Base-by-base conservation (phyloP, 2,329 filamentous ascomycete genomes). In the Colletotrichum falcatum region DNA sequence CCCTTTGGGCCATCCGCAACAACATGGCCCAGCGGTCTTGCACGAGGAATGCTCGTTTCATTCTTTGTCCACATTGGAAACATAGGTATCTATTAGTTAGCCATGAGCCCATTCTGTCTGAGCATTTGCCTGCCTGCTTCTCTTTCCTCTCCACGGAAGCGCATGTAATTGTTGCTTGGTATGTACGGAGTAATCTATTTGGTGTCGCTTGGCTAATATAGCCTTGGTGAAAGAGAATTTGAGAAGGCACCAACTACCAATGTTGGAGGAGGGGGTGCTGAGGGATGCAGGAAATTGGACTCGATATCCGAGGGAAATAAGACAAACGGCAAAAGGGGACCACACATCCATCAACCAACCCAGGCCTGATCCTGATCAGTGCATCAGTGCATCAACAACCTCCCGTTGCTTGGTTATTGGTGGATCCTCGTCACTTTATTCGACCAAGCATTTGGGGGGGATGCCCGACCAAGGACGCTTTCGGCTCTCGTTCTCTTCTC, bases 241-340 rank as follows among this genome's bases (percentile, higher is more conserved):
- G 9, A 23, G 33, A 30, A 18, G 23, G 30, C 8, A n/a, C n/a
- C n/a, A n/a, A n/a, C 49, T 12, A n/a, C 48, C 20, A 42, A 44
- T 23, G 33, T 35, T 12, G 20, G 46, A 23, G 20, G 46, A 23
- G 26, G 20, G 28, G 39, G n/a, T 35, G 20, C 56, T 42, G 55
- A 49, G 42, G 42, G 55, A 55, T n/a, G 55, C 48, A 60, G 56
- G 55, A 65, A 28, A 70, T 70, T 66, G 39, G 48, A 28, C 42
- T 55, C 16, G 44, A 61, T 28, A 49, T 37, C n/a, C 48, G 28
- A 69, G 54, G 44, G 33, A 49, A 49, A 56, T 37, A 54, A 44
- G 23, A 46, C 20, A 46, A 48, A 23, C 20, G 18, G 11, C 56
- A n/a, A 33, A n/a, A 33, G 23, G 33, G 33, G 54, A 46, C n/a